A percentile compares a stretch with the other conserved stretches of the same genome.
phyloP scores from a whole-genome alignment of 495 filamentous ascomycete species.

The Penicillium ochrochloron region DNA sequence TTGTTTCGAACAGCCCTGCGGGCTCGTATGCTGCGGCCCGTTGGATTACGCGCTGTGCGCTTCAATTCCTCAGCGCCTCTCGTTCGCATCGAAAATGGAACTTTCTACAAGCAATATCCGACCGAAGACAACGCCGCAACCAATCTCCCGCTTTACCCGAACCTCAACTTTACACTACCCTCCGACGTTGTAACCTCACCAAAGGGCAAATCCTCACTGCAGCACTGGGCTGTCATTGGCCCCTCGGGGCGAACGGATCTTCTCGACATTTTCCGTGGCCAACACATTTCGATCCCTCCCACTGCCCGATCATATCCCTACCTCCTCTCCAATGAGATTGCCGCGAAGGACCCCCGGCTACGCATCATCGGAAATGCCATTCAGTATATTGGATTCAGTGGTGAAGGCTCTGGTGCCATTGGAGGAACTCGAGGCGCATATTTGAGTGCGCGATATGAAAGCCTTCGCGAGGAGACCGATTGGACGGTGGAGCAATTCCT shows the following conservation, averaged over 20 bases:
- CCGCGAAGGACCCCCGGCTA: slow-evolving; percentile 55
- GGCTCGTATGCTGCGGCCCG: slow-evolving; percentile 14
- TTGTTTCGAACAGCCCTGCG: slow-evolving; percentile 22
- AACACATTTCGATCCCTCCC: slow-evolving; percentile 73
- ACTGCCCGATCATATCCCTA: slow-evolving; percentile 75
- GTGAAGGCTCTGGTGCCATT: slow-evolving; percentile 59
- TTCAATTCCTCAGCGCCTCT: slow-evolving; percentile 53
- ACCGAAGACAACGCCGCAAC: slow-evolving; percentile 45
- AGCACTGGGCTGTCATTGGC: slow-evolving; percentile 79
- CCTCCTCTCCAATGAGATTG: slow-evolving; percentile 66
- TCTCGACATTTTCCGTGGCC: slow-evolving; percentile 73
- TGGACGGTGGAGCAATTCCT: slow-evolving; percentile 82
- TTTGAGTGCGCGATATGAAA: slow-evolving; percentile 92
- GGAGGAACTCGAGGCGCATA: slow-evolving; percentile 72
- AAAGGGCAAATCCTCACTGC: slow-evolving; percentile 21
- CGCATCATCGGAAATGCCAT: slow-evolving; percentile 67
- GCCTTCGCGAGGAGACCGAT: slow-evolving; percentile 80
- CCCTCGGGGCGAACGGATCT: slow-evolving; percentile 75
- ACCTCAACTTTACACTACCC: slow-evolving; percentile 68
- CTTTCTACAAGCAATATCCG: slow-evolving; percentile 82
- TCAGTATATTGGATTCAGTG: slow-evolving; percentile 79
- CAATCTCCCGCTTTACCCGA: slow-evolving; percentile 66
- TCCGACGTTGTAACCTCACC: slow-evolving; percentile 41
- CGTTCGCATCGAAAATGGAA: slow-evolving; percentile 72
- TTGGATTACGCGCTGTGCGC: slow-evolving; percentile 11